Percentiles rank a stretch among this genome's conserved stretches.
phyloP scores from a whole-genome alignment of 2,329 filamentous ascomycete species.

The Phyllosticta citriasiana region DNA sequence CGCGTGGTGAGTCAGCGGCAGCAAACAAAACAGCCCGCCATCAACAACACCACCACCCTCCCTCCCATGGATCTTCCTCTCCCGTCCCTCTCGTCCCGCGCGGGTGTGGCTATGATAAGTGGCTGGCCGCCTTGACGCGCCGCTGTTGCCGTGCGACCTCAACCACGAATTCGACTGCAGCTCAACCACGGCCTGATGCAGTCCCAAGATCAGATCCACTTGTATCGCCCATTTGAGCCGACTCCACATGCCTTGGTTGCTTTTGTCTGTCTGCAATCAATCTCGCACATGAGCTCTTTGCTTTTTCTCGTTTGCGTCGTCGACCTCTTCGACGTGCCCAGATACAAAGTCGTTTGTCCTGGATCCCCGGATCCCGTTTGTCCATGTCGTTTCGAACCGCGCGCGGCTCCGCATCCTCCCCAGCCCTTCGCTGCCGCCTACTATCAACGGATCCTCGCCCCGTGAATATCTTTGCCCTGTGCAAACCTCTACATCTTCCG shows the following conservation, averaged over 20 bases:
- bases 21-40: background rate
- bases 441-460: background rate
- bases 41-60: background rate
- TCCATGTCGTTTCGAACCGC: background rate
- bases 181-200: background rate
- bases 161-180: background rate
- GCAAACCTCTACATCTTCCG: background rate
- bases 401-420: background rate
- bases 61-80: background rate
- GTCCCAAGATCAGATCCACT: background rate
- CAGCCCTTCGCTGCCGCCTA: background rate
- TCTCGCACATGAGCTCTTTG: background rate
- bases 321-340: background rate
- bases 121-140: background rate
- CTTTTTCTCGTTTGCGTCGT: background rate
- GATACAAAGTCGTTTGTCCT: background rate
- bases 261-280: background rate
- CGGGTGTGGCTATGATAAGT: background rate
- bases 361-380: background rate
- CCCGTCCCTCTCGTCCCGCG: background rate
- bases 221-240: background rate
- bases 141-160: background rate
- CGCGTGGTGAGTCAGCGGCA: background rate
- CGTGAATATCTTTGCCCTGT: background rate
- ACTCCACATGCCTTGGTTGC: background rate